phyloP scores from a whole-genome alignment of 2,329 filamentous ascomycete species.

The Sporothrix mexicana region DNA sequence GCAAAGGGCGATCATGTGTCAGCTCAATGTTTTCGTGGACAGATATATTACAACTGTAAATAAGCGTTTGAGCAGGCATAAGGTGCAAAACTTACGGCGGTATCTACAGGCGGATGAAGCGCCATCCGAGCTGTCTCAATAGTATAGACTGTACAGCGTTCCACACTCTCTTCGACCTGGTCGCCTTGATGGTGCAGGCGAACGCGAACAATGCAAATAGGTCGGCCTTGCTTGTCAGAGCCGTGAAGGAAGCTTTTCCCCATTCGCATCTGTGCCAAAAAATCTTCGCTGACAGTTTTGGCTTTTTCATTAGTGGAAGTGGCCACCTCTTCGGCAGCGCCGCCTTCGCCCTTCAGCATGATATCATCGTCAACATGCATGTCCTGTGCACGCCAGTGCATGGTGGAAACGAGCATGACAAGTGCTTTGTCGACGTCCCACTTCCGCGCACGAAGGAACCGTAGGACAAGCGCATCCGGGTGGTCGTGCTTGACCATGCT shows the following conservation, averaged over 20 bases:
- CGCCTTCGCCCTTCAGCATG: slow-evolving; percentile 75
- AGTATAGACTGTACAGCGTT: slow-evolving; percentile 88
- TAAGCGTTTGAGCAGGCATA: neutral
- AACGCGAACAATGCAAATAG: slow-evolving; percentile 84
- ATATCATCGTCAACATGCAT: slow-evolving; percentile 91
- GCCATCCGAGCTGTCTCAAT: slow-evolving; percentile 94
- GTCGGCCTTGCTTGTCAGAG: slow-evolving; percentile 79
- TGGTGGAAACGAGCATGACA: slow-evolving; percentile 91
- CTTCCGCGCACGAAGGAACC: slow-evolving; percentile 87
- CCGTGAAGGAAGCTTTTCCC: slow-evolving; percentile 95
- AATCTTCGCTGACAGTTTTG: slow-evolving; percentile 75
- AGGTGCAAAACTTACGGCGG: slow-evolving; percentile 71
- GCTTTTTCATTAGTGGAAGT: slow-evolving; percentile 57
- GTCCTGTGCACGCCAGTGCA: slow-evolving; percentile 85
- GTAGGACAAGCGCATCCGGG: slow-evolving; percentile 81
- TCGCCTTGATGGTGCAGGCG: slow-evolving; percentile 81
- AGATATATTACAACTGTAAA: neutral
- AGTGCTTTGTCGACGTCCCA: slow-evolving; percentile 95
- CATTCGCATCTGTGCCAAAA: slow-evolving; percentile 81
- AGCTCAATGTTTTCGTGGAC: neutral
- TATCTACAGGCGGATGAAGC: slow-evolving; percentile 80
- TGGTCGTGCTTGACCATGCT: slow-evolving; percentile 94
- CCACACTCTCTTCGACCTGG: slow-evolving; percentile 79
- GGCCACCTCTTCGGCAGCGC: slow-evolving; percentile 66
- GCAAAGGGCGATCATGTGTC: neutral